Conservation (phyloP, 495 filamentous ascomycete species). For the Penicillium fimorum region DNA sequence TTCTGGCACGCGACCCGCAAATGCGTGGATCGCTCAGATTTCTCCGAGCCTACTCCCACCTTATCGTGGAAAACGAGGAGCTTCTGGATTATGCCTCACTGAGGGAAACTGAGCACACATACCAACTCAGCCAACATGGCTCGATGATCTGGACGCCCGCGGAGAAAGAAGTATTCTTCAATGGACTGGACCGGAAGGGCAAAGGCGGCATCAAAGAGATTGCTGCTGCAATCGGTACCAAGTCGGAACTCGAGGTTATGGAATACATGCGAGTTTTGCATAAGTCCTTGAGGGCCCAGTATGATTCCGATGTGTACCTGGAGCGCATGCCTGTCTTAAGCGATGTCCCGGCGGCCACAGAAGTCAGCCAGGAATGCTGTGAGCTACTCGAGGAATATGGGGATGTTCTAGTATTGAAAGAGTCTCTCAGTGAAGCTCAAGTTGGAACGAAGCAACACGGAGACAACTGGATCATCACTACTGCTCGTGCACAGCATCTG, state of each 20-base stretch:
- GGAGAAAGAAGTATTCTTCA: slow-evolving; percentile 73
- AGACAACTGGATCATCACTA: slow-evolving; percentile 55
- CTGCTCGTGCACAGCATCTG: slow-evolving; percentile 27
- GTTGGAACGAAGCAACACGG: slow-evolving; percentile 55
- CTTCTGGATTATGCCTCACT: slow-evolving; percentile 29
- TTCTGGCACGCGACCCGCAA: background rate
- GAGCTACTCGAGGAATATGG: slow-evolving; percentile 66
- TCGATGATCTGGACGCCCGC: slow-evolving; percentile 62
- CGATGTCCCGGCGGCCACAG: slow-evolving; percentile 68
- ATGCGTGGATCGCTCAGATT: slow-evolving; percentile 8
- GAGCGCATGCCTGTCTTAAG: slow-evolving; percentile 23
- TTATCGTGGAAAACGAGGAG: slow-evolving; percentile 57
- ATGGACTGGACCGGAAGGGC: slow-evolving; percentile 60
- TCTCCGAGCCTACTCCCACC: slow-evolving; percentile 48
- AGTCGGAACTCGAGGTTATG: slow-evolving; percentile 70
- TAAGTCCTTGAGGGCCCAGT: slow-evolving; percentile 40
- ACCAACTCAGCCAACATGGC: slow-evolving; percentile 58
- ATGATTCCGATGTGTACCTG: slow-evolving; percentile 25
- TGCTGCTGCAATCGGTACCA: slow-evolving; percentile 62
- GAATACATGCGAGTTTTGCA: slow-evolving; percentile 65
- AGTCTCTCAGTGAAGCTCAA: slow-evolving; percentile 55
- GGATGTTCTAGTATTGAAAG: slow-evolving; percentile 54
- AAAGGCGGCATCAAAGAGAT: slow-evolving; percentile 59
- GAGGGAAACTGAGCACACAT: slow-evolving; percentile 14
- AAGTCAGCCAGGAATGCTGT: slow-evolving; percentile 66